Evolutionary conservation across 768 basidiomycete genomes (phyloP).

Genomic region (Crassisporium funariophilum): DNA sequence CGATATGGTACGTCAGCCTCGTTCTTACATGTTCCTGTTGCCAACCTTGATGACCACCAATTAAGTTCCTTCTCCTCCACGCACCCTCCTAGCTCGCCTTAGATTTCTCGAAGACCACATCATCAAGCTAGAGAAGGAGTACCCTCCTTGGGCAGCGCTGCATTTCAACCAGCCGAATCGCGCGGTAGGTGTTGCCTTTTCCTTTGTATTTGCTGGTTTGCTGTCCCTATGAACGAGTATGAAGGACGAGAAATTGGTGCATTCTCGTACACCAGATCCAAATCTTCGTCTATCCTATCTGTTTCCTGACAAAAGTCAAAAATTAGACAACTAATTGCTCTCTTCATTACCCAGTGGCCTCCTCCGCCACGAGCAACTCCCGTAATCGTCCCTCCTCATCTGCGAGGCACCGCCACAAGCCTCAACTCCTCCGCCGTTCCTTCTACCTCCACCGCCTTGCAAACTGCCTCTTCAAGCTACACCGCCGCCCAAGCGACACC

Average conservation of each 20-base stretch:
- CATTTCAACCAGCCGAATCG: constrained; percentile 86
- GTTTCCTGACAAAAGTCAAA: not conserved
- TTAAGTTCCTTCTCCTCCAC: constrained; percentile 72
- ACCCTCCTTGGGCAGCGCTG: constrained; percentile 86
- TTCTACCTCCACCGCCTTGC: constrained; percentile 12
- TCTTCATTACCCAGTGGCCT: constrained; percentile 61
- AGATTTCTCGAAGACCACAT: constrained; percentile 79
- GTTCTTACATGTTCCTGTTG: not conserved
- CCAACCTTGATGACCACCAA: not conserved
- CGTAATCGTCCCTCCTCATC: constrained; percentile 73
- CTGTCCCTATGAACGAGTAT: too few relatives aligned
- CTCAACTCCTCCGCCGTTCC: constrained; percentile 8
- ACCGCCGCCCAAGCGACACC: not conserved
- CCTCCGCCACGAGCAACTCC: constrained; percentile 79
- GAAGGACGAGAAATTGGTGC: too few relatives aligned
- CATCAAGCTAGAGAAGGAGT: constrained; percentile 74
- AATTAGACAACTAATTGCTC: not conserved
- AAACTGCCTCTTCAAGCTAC: constrained; percentile 9
- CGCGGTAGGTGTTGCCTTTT: constrained; percentile 53
- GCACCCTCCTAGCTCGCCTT: constrained; percentile 62
- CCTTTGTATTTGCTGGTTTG: too few relatives aligned
- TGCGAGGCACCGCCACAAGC: constrained; percentile 29
- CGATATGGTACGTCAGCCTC: constrained; percentile 59
- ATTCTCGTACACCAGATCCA: too few relatives aligned
- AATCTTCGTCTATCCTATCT: too few relatives aligned